Evolutionary conservation across 179 eudicot genomes (phyloP), one percentile per base, ranked within the genome.

Genomic region (Patellifolia procumbens): DNA sequence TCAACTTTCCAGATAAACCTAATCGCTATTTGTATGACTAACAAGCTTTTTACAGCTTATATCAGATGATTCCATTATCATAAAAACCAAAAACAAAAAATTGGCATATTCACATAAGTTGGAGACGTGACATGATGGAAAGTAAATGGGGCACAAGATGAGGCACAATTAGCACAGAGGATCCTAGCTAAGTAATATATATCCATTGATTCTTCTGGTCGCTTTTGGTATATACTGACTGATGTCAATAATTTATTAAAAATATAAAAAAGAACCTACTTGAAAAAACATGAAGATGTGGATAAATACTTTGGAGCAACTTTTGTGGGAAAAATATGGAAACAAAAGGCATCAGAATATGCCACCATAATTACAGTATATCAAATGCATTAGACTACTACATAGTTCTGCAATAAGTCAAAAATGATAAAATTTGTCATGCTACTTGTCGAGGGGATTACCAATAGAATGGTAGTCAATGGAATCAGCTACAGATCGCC

Each of bases 381-480:
- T 60, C 5, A 29, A 28, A 60, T 60, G 64, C 35, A 60, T 28
- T 4, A 59, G 63, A 59, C 43, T 2, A 29, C n/a, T 29, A 17
- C 28, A 19, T 19, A 32, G n/a, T 28, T 29, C 42, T 17, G 42
- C 53, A 66, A n/a, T 10, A 34, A 60, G 76, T 19, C 3, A 31
- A 7, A 17, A 68, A 53, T 37, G 68, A 35, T 15, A n/a, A 64
- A 64, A 37, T 28, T 5, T 64, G 0, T 42, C 24, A 39, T 24
- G 52, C 52, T 68, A 72, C 68, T 59, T 7, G 46, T n/a, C 29
- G 69, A 43, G 60, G 59, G 69, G 42, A 52, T 79, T 88, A 95
- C 99, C 99, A 75, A 91, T 86, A 28, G 98, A 71, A 60, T 65
- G 96, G 76, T 84, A 89, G 84, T 95, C 97, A 78, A 95, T 81